phyloP scores from a whole-genome alignment of 2,329 filamentous ascomycete genomes.

The Penicillium vulpinum region DNA sequence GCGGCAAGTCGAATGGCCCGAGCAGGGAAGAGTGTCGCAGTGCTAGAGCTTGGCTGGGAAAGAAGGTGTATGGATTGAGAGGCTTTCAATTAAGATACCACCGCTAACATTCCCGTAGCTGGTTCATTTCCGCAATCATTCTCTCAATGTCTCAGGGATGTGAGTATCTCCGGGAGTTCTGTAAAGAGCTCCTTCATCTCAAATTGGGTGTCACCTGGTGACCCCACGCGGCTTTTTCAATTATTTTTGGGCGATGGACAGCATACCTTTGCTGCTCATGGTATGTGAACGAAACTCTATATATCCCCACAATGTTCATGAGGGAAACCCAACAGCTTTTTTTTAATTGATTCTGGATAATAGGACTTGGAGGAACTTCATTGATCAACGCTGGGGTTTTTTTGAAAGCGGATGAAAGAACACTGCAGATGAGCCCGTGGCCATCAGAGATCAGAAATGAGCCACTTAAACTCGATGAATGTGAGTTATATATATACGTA shows the following conservation, averaged over 20 bases:
- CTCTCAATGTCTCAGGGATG: constrained; percentile 7
- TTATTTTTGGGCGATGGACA: constrained; percentile 64
- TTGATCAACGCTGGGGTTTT: constrained; percentile 71
- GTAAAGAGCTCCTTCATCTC: not conserved
- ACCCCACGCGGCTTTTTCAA: constrained; percentile 64
- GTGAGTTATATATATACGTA: constrained; percentile 5
- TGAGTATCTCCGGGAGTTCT: constrained; percentile 13
- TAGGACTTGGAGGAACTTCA: constrained; percentile 61
- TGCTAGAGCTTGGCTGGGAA: constrained; percentile 66
- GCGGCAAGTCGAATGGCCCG: constrained; percentile 66
- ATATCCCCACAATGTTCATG: not conserved
- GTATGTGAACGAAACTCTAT: constrained; percentile 37
- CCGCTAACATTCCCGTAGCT: constrained; percentile 1
- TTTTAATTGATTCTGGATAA: not conserved
- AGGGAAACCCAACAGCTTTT: not conserved
- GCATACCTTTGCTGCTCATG: constrained; percentile 62
- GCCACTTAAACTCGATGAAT: constrained; percentile 32
- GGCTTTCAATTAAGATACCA: not conserved
- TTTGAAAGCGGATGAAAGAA: constrained; percentile 57
- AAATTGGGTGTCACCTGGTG: constrained; percentile 35
- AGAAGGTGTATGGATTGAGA: constrained; percentile 51
- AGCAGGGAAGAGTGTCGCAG: constrained; percentile 60
- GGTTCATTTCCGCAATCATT: constrained; percentile 17
- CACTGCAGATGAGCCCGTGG: constrained; percentile 58
- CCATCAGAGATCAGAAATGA: constrained; percentile 38